Base-by-base conservation (phyloP, 225 moss, liverwort and hornwort genomes). In the Sphagnum contortum region DNA sequence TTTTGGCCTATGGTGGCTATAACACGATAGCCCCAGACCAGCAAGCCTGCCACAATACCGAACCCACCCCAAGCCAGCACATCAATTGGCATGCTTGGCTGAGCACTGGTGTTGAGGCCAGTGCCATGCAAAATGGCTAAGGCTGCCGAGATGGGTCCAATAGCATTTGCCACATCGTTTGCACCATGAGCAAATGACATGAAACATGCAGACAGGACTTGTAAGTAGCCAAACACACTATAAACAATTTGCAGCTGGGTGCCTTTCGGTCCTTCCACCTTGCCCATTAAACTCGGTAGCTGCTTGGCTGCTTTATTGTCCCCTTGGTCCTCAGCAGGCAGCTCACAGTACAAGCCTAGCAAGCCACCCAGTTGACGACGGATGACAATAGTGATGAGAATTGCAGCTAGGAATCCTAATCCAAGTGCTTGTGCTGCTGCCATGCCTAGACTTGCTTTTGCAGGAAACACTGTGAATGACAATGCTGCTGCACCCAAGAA, bases 121-220 rank as follows among this genome's bases (percentile, higher is more conserved):
- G 73, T 73, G 47, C 77, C 84, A 45, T 94, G 87, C 8, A 94
- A 71, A 63, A 94, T 91, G 66, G 91, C 75, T 8, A 94, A 72
- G 60, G 94, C 94, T 45, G 94, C 94, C 55, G 94, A 94, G 54
- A 94, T 94, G 64, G 94, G 94, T 61, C 94, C 94, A 70, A 94
- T 94, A 3, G 94, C 94, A 64, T 94, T 94, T 0, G 94, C 94
- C 3, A 94, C 94, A 68, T 94, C 94, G 57, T 94, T 94, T 4
- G 94, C 94, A 44, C 94, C 94, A 68, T 94, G 94, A 5, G 94
- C 94, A 46, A 94, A 94, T 4, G 94, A 94, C 94, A 94, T 94
- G 57, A 94, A 94, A 77, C 94, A 94, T 7, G 94, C 94, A 49
- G 94, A 94, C 48, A 94, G 74, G 60, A 94, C 89, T 70, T 94